Percentiles rank a stretch among this genome's conserved stretches.
Evolutionary conservation across 2,329 filamentous ascomycete genomes (phyloP).

Genomic region (Blastomyces emzantsi): DNA sequence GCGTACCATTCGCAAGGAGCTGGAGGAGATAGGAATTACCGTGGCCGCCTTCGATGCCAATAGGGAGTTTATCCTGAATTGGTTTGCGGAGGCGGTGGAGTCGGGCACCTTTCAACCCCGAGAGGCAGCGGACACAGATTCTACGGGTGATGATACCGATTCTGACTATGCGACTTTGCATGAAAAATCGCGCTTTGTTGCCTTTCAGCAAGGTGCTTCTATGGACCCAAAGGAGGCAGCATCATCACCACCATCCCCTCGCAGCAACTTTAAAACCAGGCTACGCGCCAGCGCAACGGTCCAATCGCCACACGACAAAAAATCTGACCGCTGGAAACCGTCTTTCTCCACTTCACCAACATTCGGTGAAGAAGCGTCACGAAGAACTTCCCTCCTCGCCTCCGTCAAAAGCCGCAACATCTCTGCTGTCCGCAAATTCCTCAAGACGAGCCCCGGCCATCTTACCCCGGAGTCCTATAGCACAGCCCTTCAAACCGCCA

Average conservation of each 20-base stretch:
- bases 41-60: conserved; percentile 2
- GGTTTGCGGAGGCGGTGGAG: conserved; percentile 3
- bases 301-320: background rate
- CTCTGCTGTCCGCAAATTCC: background rate
- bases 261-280: background rate
- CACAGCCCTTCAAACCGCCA: conserved; percentile 1
- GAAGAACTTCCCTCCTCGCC: background rate
- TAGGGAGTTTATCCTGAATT: conserved; percentile 1
- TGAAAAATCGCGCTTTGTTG: background rate
- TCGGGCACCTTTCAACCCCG: background rate
- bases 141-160: background rate
- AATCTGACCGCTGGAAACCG: background rate
- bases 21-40: conserved; percentile 2
- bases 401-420: background rate
- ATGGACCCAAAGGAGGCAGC: background rate
- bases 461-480: background rate
- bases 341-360: background rate
- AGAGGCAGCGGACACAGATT: background rate
- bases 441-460: background rate
- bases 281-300: background rate
- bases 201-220: background rate
- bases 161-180: background rate
- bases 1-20: background rate
- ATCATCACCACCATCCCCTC: background rate
- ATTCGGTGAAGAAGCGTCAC: background rate